Evolutionary conservation across 371 early-diverging fungal genomes (phyloP).

Genomic region (Batkoa obscura): DNA sequence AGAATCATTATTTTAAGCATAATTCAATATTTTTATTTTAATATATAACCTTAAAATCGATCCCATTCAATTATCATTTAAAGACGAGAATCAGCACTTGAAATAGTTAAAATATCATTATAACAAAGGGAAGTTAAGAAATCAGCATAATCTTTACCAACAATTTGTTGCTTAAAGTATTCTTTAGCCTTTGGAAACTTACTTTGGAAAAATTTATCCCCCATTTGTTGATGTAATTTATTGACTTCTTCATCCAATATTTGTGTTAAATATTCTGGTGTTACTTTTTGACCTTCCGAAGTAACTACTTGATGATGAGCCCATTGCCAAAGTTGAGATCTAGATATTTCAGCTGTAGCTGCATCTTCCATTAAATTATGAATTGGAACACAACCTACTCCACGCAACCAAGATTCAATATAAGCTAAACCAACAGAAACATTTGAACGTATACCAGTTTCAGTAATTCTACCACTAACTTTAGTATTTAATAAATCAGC

Average conservation of each 20-base stretch:
- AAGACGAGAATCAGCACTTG: conserved; percentile 1
- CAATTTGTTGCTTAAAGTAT: conserved; percentile 55
- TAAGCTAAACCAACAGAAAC: conserved; percentile 77
- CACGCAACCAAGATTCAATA: conserved; percentile 92
- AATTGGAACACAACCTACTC: conserved; percentile 90
- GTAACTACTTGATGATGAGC: conserved; percentile 70
- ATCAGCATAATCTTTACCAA: conserved; percentile 69
- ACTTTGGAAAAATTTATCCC: conserved; percentile 31
- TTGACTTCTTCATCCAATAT: conserved; percentile 72
- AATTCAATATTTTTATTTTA: too few species aligned
- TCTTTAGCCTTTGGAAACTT: conserved; percentile 63
- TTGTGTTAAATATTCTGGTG: conserved; percentile 44
- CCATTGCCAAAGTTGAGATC: conserved; percentile 95
- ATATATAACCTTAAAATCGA: too few species aligned
- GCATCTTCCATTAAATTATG: conserved; percentile 94
- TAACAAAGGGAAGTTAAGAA: conserved; percentile 77
- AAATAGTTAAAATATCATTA: conserved; percentile 28
- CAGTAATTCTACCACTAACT: conserved; percentile 60
- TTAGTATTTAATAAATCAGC: conserved; percentile 68
- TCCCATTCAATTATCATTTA: background rate
- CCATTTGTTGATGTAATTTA: conserved; percentile 39
- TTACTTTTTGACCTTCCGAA: conserved; percentile 54
- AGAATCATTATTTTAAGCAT: too few species aligned
- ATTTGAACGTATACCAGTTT: conserved; percentile 76
- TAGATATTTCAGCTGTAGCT: conserved; percentile 93